These are phyloP conservation scores for Thinopyrum obtusiflorum DNA, from an alignment of 202 grass and related monocot genomes.

Conservation along the genomic window DNA sequence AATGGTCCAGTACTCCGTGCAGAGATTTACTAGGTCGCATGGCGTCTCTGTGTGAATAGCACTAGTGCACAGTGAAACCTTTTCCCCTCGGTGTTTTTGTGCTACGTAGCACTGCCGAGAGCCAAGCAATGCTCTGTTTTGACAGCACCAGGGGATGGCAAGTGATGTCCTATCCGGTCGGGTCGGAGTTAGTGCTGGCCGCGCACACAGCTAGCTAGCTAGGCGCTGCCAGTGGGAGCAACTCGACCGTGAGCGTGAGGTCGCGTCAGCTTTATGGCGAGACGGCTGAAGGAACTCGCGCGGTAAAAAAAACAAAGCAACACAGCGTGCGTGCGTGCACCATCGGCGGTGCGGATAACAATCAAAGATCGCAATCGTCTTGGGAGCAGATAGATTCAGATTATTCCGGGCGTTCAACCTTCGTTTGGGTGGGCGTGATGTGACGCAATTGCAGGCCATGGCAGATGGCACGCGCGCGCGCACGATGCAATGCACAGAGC, in stretches of 20 bases:
- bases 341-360: background rate
- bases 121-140: background rate
- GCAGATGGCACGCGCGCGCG: background rate
- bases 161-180: constrained; percentile 53
- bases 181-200: constrained; percentile 12
- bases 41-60: background rate
- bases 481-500: no score
- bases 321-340: background rate
- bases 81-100: background rate
- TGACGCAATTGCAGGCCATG: background rate
- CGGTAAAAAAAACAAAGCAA: background rate
- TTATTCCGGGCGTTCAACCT: background rate
- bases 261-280: constrained; percentile 37
- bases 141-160: constrained; percentile 17
- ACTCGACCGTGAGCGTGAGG: constrained; percentile 3
- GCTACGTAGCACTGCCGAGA: background rate
- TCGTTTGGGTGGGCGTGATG: no score
- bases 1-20: no score
- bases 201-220: background rate
- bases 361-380: background rate
- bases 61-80: background rate
- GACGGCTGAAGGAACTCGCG: background rate
- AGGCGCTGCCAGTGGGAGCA: no score
- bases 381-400: background rate
- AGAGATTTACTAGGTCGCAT: background rate